Conservation (phyloP, 2,329 filamentous ascomycete genomes). For the Fusarium penzigii region DNA sequence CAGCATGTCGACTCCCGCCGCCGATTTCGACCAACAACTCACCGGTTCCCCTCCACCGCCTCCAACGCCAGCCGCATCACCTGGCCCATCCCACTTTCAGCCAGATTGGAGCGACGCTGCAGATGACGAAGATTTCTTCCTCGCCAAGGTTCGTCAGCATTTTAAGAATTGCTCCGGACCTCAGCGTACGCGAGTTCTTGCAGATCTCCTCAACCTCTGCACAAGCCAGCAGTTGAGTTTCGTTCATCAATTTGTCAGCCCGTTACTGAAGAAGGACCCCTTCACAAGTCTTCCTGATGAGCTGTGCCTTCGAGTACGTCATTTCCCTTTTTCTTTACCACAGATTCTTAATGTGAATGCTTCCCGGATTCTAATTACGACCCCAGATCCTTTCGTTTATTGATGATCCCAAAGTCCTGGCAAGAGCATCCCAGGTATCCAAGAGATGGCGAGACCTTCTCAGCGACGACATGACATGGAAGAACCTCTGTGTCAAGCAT, state of each 20-base stretch:
- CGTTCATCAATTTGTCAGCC: slow-evolving; percentile 93
- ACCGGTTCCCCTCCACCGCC: slow-evolving; percentile 64
- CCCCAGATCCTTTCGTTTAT: slow-evolving; percentile 88
- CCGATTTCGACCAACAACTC: slow-evolving; percentile 62
- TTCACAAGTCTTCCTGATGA: slow-evolving; percentile 92
- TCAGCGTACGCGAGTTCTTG: slow-evolving; percentile 78
- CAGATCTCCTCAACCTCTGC: slow-evolving; percentile 88
- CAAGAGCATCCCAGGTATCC: slow-evolving; percentile 94
- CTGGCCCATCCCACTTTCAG: slow-evolving; percentile 60
- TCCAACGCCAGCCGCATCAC: slow-evolving; percentile 66
- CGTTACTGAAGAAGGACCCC: slow-evolving; percentile 91
- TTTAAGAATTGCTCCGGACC: slow-evolving; percentile 77
- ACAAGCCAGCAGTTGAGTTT: slow-evolving; percentile 95
- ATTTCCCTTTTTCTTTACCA: background rate
- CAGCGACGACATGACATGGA: slow-evolving; percentile 97
- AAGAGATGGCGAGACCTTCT: slow-evolving; percentile 89
- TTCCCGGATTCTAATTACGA: slow-evolving; percentile 3
- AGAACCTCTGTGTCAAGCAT: slow-evolving; percentile 93
- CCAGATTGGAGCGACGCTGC: slow-evolving; percentile 76
- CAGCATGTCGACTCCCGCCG: slow-evolving; percentile 65
- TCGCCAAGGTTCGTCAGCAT: slow-evolving; percentile 75
- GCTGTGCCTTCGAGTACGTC: slow-evolving; percentile 79
- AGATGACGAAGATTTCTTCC: slow-evolving; percentile 80
- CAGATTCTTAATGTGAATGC: background rate
- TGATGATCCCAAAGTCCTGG: slow-evolving; percentile 92